Evolutionary conservation across 176 grass and related monocot species (phyloP), one percentile per base, ranked within the genome.

Genomic region (Eleusine indica): DNA sequence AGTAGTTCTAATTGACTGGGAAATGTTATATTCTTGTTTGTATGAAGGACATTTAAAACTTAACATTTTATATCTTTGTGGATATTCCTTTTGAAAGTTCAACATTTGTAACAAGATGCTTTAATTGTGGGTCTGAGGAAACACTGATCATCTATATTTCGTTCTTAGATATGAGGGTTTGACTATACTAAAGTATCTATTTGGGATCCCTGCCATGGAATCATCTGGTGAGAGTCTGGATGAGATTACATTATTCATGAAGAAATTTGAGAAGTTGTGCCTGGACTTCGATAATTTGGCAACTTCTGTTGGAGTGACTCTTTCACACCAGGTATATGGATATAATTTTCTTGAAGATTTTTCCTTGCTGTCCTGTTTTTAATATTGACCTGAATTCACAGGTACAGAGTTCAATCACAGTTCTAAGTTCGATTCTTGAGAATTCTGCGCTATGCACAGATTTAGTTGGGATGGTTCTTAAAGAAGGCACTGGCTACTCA

Each of bases 101-200:
- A 79, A 39, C 66, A 49, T 84, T 3, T 30, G 21, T 28, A 70
- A 70, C 22, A 47, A 68, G 51, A 82, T 82, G 65, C 77, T 67
- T 35, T 65, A 53, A 12, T 66, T 49, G 67, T 64, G 66, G 14
- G 32, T 66, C 25, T 1, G 19, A 48, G 52, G 65, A 35, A 54
- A 80, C 21, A 62, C 39, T 87, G 42, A 78, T 74, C 41, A 69
- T 51, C 71, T 86, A 70, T 75, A 49, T 73, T 62, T 85, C 80
- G 16, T 28, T 93, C 80, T 7, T 78, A 98, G 96, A 80, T 85
- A 83, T 7, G 93, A 92, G 68, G 93, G 96, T 73, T 60, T 88
- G 65, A 62, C 51, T 25, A 90, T 95, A 86, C 83, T 95, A 77
- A 98, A 82, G 86, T 86, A 77, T 88, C 91, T 98, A 74, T 94